Evolutionary conservation across 2,329 filamentous ascomycete genomes (phyloP), one percentile per base, ranked within the genome.

Genomic region (Plectosphaerella plurivora): DNA sequence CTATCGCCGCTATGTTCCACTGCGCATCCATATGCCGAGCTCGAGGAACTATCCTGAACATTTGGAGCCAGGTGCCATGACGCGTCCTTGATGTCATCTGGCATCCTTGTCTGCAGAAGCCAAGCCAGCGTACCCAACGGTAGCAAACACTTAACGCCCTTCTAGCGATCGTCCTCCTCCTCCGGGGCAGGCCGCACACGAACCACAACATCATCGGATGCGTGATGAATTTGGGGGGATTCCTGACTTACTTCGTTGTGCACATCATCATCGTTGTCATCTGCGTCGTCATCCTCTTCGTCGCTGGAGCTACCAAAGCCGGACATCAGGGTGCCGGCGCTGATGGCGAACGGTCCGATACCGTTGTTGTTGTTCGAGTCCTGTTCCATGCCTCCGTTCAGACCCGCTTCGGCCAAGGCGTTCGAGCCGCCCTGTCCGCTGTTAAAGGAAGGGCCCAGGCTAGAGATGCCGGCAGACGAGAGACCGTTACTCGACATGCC

Each of bases 281-380:
- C 90, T 72, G 91, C 88, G 57, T 97, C 93, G 61, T 97, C 93
- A 58, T 97, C 94, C 59, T 97, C 94, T 69, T 97, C 93, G 61
- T 96, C 91, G 63, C 91, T 96, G 47, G 89, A 94, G 71, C 91
- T 96, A 65, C 91, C 92, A 71, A 97, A 97, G 50, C 92, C 91
- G 65, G 89, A 93, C 71, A 94, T 82, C 55, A 96, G 75, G 28
- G 88, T 87, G 49, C 88, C 87, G 41, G 84, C 81, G 63, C 83
- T 86, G 61, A 89, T 83, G 42, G 85, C 83, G 67, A 92, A 93
- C 14, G 82, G 81, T 2, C 87, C 86, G 50, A 87, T 84, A 49
- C 86, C 86, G 54, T 83, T 84, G 53, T 78, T 81, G 55, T 81
- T 74, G 60, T 85, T 83, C 58, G 86, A 82, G 50, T 68, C 71